Percentiles rank a stretch among this genome's conserved stretches.
phyloP scores from a whole-genome alignment of 495 filamentous ascomycete species.

The Umbilicaria muhlenbergii region DNA sequence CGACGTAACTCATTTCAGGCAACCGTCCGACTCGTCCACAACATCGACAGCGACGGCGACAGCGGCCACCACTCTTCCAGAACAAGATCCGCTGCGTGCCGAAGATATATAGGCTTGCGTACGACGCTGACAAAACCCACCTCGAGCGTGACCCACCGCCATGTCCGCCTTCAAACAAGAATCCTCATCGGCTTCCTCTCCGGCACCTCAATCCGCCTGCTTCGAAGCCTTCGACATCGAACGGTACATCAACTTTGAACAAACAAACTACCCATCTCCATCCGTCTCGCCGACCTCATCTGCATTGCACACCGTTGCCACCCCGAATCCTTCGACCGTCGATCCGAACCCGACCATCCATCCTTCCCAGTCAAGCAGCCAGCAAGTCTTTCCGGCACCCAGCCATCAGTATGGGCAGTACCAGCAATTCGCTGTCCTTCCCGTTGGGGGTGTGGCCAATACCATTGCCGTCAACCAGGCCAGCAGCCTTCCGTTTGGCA shows the following conservation, averaged over 20 bases:
- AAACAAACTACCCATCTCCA: constrained; percentile 24
- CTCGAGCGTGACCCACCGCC: not conserved
- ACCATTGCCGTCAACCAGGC: constrained; percentile 50
- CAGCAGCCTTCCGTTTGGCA: constrained; percentile 35
- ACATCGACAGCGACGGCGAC: too few species aligned
- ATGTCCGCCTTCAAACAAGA: constrained; percentile 8
- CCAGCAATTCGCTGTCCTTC: constrained; percentile 80
- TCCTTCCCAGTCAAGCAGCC: constrained; percentile 19
- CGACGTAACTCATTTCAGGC: too few species aligned
- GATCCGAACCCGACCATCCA: constrained; percentile 23
- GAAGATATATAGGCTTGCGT: too few species aligned
- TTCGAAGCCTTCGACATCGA: constrained; percentile 8
- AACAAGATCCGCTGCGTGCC: too few species aligned
- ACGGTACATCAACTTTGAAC: constrained; percentile 9
- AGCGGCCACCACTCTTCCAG: too few species aligned
- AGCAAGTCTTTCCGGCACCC: constrained; percentile 52
- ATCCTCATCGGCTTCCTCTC: not conserved
- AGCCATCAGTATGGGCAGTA: constrained; percentile 88
- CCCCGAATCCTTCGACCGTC: constrained; percentile 19
- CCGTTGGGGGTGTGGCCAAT: constrained; percentile 58
- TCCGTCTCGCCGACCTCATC: constrained; percentile 27
- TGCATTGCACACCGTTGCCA: constrained; percentile 17
- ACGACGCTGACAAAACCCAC: too few species aligned
- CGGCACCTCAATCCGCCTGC: not conserved
- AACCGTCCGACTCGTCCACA: too few species aligned